These are phyloP conservation scores for Coemansia sp. DNA, from an alignment of 192 early-diverging fungal species.

Conservation along the genomic window DNA sequence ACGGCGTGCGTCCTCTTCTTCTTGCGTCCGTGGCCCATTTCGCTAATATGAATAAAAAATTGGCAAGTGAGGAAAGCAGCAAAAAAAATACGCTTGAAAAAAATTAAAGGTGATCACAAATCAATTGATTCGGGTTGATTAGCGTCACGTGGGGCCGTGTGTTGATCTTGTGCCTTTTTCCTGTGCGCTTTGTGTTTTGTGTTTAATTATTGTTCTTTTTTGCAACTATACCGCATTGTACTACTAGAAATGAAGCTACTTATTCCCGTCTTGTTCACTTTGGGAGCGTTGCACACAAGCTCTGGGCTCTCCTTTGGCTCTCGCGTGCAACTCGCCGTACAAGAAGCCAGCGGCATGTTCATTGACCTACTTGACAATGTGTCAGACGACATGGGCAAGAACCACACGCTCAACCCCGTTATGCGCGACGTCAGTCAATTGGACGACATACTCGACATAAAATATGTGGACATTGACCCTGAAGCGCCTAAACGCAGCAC, in stretches of 20 bases:
- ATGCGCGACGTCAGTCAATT: conserved; percentile 49
- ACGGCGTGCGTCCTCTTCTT: conserved; percentile 53
- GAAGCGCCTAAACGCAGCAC: conserved; percentile 49
- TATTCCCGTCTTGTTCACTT: conserved; percentile 6
- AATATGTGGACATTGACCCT: conserved; percentile 46
- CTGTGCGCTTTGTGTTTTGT: too few relatives aligned
- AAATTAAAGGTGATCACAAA: too few relatives aligned
- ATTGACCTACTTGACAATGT: conserved; percentile 4
- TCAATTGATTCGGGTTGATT: too few relatives aligned
- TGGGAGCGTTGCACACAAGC: conserved; percentile 15
- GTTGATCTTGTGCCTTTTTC: too few relatives aligned
- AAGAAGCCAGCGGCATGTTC: conserved; percentile 46
- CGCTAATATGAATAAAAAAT: neutral
- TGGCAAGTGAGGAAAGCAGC: too few relatives aligned
- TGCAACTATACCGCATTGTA: neutral
- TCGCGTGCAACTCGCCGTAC: conserved; percentile 28
- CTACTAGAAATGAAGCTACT: conserved; percentile 16
- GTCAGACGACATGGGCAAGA: conserved; percentile 35
- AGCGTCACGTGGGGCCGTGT: too few relatives aligned
- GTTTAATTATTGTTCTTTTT: too few relatives aligned
- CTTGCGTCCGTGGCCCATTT: conserved; percentile 45
- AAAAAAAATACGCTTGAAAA: too few relatives aligned
- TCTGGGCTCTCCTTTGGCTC: conserved; percentile 19
- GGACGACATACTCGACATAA: conserved; percentile 45
- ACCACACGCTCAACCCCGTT: conserved; percentile 49